phyloP scores from a whole-genome alignment of 2,329 filamentous ascomycete species.

The Fusarium sp. region DNA sequence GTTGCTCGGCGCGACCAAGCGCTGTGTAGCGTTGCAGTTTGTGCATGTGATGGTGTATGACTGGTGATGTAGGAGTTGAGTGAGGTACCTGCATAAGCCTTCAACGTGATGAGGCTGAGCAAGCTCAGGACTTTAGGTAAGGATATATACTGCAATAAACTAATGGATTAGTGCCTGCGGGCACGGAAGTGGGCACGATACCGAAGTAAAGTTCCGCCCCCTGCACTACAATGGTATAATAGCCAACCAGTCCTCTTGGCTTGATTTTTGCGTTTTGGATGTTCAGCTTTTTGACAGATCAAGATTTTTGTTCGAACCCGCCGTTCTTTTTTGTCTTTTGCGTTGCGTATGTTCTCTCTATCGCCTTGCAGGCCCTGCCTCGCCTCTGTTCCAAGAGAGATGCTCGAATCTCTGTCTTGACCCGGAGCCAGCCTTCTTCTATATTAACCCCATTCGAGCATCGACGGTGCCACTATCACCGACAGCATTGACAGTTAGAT shows the following conservation, averaged over 20 bases:
- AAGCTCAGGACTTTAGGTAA: neutral
- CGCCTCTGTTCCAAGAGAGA: neutral
- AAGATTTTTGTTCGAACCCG: neutral
- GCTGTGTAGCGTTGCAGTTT: constrained; percentile 12
- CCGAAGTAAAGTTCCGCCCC: neutral
- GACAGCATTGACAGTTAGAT: neutral
- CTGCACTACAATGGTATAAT: neutral
- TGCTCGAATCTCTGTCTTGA: neutral
- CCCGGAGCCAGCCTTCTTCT: neutral
- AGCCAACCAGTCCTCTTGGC: neutral
- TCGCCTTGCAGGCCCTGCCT: neutral
- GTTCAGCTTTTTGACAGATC: neutral
- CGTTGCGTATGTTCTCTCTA: neutral
- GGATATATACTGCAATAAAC: neutral
- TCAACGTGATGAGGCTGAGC: neutral
- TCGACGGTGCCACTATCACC: neutral
- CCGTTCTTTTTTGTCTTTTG: neutral
- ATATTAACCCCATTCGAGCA: neutral
- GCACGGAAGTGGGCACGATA: neutral
- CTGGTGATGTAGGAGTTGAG: constrained; percentile 12
- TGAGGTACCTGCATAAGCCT: neutral
- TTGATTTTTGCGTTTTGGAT: neutral
- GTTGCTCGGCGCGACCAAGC: neutral
- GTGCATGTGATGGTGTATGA: constrained; percentile 8
- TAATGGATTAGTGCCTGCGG: neutral